These are phyloP conservation scores for Cordyceps fumosorosea DNA, from an alignment of 2,329 filamentous ascomycete genomes.

Conservation along the genomic window DNA sequence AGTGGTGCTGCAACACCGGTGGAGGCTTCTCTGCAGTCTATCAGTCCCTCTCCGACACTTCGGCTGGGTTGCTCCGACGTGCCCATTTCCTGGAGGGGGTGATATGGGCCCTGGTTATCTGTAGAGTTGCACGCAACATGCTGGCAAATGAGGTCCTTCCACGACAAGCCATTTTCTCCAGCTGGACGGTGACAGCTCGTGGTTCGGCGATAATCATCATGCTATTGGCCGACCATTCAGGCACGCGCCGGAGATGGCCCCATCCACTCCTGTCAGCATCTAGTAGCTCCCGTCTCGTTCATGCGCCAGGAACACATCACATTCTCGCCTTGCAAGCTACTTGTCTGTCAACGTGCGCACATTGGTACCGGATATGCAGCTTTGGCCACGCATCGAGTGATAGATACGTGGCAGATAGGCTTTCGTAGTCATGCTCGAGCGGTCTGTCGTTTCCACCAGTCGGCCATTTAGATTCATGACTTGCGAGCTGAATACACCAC, in stretches of 20 bases:
- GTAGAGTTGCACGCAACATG: not conserved
- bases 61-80: not conserved
- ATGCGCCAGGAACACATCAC: not conserved
- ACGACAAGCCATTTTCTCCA: not conserved
- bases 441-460: not conserved
- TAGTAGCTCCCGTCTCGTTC: conserved; percentile 2
- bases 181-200: not conserved
- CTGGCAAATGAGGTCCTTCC: not conserved
- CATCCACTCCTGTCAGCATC: conserved; percentile 6
- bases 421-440: not conserved
- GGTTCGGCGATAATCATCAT: not conserved
- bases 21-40: not conserved
- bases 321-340: not conserved
- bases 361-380: not conserved
- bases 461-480: not conserved
- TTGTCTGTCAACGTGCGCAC: not conserved
- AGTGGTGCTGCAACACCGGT: not conserved
- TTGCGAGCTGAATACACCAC: not conserved
- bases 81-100: not conserved
- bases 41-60: not conserved
- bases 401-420: not conserved
- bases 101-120: not conserved
- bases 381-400: not conserved
- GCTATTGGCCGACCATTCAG: not conserved
- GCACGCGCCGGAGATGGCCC: not conserved